Evolutionary conservation across 2,329 filamentous ascomycete genomes (phyloP).

Genomic region (Diatrype stigma): DNA sequence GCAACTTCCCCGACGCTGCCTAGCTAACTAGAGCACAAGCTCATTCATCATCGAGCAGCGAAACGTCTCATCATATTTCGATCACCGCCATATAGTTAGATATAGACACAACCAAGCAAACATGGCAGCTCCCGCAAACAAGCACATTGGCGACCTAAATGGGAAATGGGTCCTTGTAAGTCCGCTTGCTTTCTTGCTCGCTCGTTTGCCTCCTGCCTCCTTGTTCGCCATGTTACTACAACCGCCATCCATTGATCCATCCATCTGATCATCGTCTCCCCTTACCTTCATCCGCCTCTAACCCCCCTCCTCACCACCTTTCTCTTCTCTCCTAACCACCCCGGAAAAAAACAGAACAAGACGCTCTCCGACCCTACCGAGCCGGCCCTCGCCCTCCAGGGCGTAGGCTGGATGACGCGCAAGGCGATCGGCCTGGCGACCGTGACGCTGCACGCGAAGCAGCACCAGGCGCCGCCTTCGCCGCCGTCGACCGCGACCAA

Average conservation of each 20-base stretch:
- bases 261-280: not conserved
- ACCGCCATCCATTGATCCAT: not conserved
- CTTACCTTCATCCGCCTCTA: not conserved
- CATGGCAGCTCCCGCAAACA: constrained; percentile 69
- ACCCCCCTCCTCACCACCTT: not conserved
- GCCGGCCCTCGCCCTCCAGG: constrained; percentile 66
- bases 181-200: constrained; percentile 2
- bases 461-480: constrained; percentile 44
- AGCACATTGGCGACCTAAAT: constrained; percentile 63
- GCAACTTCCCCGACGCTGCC: too few relatives aligned
- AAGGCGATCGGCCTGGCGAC: constrained; percentile 67
- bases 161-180: constrained; percentile 68
- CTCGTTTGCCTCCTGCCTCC: not conserved
- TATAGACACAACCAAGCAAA: constrained; percentile 5
- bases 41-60: too few relatives aligned
- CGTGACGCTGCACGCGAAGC: constrained; percentile 60
- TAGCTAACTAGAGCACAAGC: too few relatives aligned
- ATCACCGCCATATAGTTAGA: not conserved
- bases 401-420: constrained; percentile 67
- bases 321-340: not conserved
- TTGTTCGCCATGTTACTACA: not conserved
- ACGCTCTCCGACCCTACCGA: constrained; percentile 65
- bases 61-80: not conserved
- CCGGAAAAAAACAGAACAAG: constrained; percentile 77
- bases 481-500: constrained; percentile 36